Conservation (phyloP, 129 eudicot species). For the Cynara cardunculus region DNA sequence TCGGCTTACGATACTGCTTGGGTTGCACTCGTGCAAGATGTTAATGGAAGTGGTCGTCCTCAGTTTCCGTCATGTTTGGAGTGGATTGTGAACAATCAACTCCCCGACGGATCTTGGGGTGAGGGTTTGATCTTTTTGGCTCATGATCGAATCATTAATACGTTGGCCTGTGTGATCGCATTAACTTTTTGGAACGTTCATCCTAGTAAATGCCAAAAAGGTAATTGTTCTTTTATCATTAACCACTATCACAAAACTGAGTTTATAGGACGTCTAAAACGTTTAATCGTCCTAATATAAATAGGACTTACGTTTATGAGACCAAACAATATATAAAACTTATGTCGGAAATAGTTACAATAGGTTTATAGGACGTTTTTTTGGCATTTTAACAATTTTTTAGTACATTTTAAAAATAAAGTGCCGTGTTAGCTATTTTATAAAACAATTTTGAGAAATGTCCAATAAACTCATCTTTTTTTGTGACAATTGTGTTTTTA, state of each 20-base stretch:
- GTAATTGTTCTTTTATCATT: conserved; percentile 7
- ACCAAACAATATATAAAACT: not conserved
- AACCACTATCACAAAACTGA: not conserved
- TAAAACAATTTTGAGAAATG: not conserved
- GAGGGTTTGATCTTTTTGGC: conserved; percentile 36
- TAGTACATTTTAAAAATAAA: not conserved
- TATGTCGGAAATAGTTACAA: no score
- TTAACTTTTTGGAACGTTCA: conserved; percentile 58
- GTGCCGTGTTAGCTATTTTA: not conserved
- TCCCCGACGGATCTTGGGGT: conserved; percentile 74
- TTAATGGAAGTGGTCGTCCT: conserved; percentile 53
- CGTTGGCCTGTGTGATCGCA: conserved; percentile 62
- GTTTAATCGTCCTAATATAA: not conserved
- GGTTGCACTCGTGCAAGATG: not conserved
- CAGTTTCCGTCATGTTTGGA: conserved; percentile 58
- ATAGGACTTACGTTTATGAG: not conserved
- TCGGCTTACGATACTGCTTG: conserved; percentile 50
- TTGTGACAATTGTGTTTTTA: no score
- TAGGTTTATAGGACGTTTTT: no score
- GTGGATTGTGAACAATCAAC: conserved; percentile 59
- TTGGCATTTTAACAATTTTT: not conserved
- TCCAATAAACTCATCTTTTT: not conserved
- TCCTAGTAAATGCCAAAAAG: conserved; percentile 37
- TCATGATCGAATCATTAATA: conserved; percentile 53
- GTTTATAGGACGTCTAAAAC: not conserved